Conservation (phyloP, 768 basidiomycete genomes). For the Termitomyces sp. region DNA sequence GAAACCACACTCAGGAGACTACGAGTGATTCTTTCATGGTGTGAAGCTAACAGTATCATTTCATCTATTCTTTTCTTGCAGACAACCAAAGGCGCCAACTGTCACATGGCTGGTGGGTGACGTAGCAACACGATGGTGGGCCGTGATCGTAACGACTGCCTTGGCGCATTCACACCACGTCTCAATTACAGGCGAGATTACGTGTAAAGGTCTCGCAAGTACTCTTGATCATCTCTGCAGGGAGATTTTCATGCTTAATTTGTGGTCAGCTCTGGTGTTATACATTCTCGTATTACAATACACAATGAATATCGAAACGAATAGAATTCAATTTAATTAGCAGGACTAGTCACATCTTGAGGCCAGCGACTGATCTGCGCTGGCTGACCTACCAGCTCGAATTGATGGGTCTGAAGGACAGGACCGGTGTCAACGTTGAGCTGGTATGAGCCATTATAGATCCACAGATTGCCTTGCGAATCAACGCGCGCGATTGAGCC, state of each 20-base stretch:
- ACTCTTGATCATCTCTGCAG: too few species aligned
- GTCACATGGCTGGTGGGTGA: neutral
- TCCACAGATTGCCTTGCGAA: conserved; percentile 34
- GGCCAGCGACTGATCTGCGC: conserved; percentile 37
- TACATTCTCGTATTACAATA: neutral
- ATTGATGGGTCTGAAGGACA: conserved; percentile 29
- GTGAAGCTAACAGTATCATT: neutral
- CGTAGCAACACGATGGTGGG: too few species aligned
- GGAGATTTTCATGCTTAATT: neutral
- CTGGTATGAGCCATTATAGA: conserved; percentile 39
- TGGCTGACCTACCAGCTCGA: conserved; percentile 36
- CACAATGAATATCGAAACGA: neutral
- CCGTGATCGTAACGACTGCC: neutral
- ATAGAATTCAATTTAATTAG: neutral
- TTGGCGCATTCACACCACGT: too few species aligned
- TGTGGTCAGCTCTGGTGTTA: neutral
- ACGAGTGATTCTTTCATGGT: neutral
- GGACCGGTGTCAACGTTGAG: conserved; percentile 36
- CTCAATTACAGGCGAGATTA: too few species aligned
- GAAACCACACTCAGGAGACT: neutral
- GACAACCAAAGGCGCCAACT: neutral
- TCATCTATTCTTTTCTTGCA: neutral
- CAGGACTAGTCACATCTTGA: neutral
- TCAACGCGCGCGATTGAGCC: conserved; percentile 46
- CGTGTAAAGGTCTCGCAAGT: too few species aligned